Evolutionary conservation across 2,329 filamentous ascomycete genomes (phyloP).

Genomic region (Penicillium sp.): DNA sequence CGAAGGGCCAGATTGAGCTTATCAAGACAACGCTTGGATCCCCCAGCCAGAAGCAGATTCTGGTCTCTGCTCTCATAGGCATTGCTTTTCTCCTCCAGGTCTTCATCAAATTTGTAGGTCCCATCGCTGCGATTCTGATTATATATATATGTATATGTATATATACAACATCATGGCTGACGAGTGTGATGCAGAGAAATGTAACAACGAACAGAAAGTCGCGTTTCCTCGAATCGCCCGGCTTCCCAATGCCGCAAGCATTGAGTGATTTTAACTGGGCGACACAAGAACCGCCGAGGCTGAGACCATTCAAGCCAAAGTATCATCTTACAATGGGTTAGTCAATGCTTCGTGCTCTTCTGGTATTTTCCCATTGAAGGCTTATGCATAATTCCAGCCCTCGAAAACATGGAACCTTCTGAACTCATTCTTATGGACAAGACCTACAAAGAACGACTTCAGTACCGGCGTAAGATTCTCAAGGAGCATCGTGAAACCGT

Average conservation of each 20-base stretch:
- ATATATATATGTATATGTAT: too few relatives aligned
- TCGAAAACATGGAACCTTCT: constrained; percentile 51
- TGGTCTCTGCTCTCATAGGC: neutral
- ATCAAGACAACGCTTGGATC: neutral
- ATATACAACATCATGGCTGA: neutral
- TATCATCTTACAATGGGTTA: constrained; percentile 63
- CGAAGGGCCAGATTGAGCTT: neutral
- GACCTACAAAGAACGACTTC: constrained; percentile 52
- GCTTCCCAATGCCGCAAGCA: constrained; percentile 21
- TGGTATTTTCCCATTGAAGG: neutral
- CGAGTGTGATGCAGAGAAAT: neutral
- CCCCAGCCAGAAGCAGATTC: neutral
- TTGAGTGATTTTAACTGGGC: constrained; percentile 50
- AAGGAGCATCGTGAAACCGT: constrained; percentile 38
- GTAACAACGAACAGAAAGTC: constrained; percentile 1
- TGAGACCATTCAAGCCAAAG: constrained; percentile 58
- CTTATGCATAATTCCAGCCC: constrained; percentile 34
- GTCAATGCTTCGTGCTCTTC: constrained; percentile 7
- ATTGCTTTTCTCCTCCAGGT: constrained; percentile 3
- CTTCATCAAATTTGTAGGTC: constrained; percentile 5
- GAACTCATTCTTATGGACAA: constrained; percentile 58
- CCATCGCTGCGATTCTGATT: neutral
- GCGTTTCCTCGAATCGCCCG: constrained; percentile 13
- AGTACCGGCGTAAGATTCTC: constrained; percentile 48
- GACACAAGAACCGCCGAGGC: constrained; percentile 48